These are phyloP conservation scores for Tremella yokohamensis DNA, from an alignment of 768 basidiomycete species.

Conservation along the genomic window DNA sequence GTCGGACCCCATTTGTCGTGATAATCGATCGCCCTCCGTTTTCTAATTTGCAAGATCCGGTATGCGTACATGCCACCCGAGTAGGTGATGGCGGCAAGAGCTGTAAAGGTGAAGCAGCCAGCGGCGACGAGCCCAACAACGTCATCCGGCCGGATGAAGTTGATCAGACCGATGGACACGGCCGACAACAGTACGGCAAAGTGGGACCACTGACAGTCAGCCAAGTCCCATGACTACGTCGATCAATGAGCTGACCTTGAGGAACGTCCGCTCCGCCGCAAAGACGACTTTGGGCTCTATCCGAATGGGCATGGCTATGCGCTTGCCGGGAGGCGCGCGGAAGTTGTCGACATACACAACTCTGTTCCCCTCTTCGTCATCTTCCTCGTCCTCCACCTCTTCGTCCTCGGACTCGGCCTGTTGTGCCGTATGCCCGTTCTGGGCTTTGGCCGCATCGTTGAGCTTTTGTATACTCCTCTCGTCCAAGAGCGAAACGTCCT, in stretches of 20 bases:
- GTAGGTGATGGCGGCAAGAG: constrained; percentile 83
- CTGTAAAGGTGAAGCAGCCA: constrained; percentile 80
- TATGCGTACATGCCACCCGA: constrained; percentile 56
- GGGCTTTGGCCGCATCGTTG: constrained; percentile 31
- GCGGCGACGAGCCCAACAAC: constrained; percentile 77
- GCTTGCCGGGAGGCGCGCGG: constrained; percentile 78
- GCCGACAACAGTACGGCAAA: constrained; percentile 57
- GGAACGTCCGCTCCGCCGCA: constrained; percentile 88
- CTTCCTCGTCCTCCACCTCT: constrained; percentile 45
- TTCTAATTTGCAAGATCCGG: constrained; percentile 41
- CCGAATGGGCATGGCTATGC: constrained; percentile 87
- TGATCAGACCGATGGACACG: constrained; percentile 60
- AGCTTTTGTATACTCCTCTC: constrained; percentile 59
- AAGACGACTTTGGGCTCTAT: constrained; percentile 94
- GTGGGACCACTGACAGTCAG: constrained; percentile 52
- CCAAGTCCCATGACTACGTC: background rate
- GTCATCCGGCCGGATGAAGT: constrained; percentile 50
- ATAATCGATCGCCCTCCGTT: constrained; percentile 44
- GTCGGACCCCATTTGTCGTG: constrained; percentile 50
- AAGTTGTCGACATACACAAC: constrained; percentile 59
- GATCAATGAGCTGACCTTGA: constrained; percentile 59
- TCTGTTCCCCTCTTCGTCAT: constrained; percentile 54
- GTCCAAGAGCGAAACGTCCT: constrained; percentile 61
- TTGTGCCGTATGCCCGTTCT: constrained; percentile 4
- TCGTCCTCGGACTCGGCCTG: constrained; percentile 44